Base-by-base conservation (phyloP, 208 protist genomes). In the Blastocrithidia nonstop region DNA sequence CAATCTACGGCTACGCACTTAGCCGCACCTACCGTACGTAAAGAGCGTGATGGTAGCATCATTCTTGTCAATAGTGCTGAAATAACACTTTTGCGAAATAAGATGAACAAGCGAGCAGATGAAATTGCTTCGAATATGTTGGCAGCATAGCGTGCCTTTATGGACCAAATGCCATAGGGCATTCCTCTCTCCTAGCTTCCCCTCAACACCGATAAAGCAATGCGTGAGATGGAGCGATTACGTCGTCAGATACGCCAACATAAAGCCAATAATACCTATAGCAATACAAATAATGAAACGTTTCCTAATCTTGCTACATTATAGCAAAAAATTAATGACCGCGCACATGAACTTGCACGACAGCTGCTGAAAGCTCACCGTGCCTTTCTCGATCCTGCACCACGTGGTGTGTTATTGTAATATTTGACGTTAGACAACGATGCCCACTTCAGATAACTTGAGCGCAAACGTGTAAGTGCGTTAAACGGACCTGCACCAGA, bases 151-250 rank as follows among this genome's bases (percentile, higher is more conserved):
- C 79, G 79, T 20, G 66, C 66, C 19, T 85, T 85, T 38, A 61
- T 92, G 23, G 83, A 92, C 19, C 73, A 60, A n/a, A 78, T 87
- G 57, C 83, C 83, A 6, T 50, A 82, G 7, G 78, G 83, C 28
- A 68, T 92, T 31, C 71, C 70, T 20, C 60, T 92, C 3, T 68
- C 69, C 33, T 73, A 88, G 31, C 65, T 92, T 13, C 77, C 74
- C 19, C 63, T 92, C 20, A 86, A 92, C 51, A 20, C 57, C 42
- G 72, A 92, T 22, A 21, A 19, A n/a, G n/a, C 50, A 9, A 53
- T 92, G 13, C 81, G 86, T 47, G 53, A 61, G 17, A 50, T 83
- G 8, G 83, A 92, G 53, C 67, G 66, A 21, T 24, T 65, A 19
- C 71, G 83, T 16, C 74, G 77, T 15, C 24, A 28, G 26, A 29